Percentiles rank a stretch among this genome's conserved stretches.
phyloP scores from a whole-genome alignment of 306 rosid species.

The Potentilla sterilis region DNA sequence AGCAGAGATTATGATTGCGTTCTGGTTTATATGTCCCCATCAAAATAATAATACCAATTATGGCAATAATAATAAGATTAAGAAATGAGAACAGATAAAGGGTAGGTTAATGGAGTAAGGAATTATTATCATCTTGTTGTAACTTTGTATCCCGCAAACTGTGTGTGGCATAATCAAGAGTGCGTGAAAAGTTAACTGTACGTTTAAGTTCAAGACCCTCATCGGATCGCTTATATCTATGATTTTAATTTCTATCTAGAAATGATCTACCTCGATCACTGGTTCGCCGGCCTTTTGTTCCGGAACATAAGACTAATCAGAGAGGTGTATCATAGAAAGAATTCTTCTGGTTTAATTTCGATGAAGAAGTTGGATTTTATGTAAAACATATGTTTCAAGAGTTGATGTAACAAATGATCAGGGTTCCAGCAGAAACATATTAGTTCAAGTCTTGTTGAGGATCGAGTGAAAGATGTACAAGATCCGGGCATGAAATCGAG shows the following conservation, averaged over 20 bases:
- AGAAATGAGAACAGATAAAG: slow-evolving; percentile 51
- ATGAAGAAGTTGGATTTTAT: not conserved
- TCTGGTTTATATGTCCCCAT: slow-evolving; percentile 57
- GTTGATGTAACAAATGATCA: not conserved
- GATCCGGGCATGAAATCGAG: not conserved
- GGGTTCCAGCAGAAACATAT: not conserved
- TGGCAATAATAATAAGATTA: slow-evolving; percentile 44
- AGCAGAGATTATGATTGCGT: slow-evolving; percentile 34
- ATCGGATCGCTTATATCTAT: too few species aligned
- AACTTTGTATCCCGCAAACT: not conserved
- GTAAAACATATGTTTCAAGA: not conserved
- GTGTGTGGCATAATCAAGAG: too few species aligned
- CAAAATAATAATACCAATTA: slow-evolving; percentile 47
- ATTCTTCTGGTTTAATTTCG: too few species aligned
- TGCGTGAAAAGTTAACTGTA: too few species aligned
- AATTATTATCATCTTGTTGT: slow-evolving; percentile 41
- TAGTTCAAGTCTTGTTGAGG: not conserved
- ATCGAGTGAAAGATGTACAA: not conserved
- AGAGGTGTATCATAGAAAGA: too few species aligned
- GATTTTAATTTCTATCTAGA: too few species aligned
- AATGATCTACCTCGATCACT: too few species aligned
- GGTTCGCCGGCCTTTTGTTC: too few species aligned
- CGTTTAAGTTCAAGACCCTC: too few species aligned
- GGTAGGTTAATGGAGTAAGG: slow-evolving; percentile 32
- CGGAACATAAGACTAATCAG: not conserved